Evolutionary conservation across 805 yeast species (phyloP).

Genomic region (Candida bentonensis): DNA sequence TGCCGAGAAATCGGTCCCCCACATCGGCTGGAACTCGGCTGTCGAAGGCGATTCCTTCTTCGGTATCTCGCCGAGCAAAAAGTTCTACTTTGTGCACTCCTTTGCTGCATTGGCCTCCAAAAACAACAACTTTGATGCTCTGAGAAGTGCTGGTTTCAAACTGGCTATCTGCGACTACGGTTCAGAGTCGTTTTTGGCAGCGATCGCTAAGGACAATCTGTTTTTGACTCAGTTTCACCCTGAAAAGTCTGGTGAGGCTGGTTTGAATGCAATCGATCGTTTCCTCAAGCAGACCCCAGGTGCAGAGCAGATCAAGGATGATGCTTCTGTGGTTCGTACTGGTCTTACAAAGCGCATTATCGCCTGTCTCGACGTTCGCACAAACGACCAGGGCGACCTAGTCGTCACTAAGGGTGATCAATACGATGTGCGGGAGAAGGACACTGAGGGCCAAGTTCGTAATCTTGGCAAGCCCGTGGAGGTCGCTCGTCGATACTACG

Average conservation of each 20-base stretch:
- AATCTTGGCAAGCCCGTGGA: conserved; percentile 95
- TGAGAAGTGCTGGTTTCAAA: conserved; percentile 45
- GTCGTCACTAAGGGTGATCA: conserved; percentile 99
- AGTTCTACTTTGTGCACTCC: conserved; percentile 92
- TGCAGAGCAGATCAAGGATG: conserved; percentile 6
- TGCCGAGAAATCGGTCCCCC: conserved; percentile 72
- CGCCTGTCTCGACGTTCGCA: conserved; percentile 94
- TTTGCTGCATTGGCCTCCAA: conserved; percentile 41
- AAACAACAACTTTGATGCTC: conserved; percentile 15
- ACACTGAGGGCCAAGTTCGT: conserved; percentile 50
- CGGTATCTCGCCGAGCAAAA: conserved; percentile 49
- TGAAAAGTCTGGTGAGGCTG: conserved; percentile 92
- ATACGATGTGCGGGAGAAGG: conserved; percentile 85
- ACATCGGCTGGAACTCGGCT: conserved; percentile 84
- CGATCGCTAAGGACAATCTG: conserved; percentile 59
- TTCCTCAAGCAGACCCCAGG: conserved; percentile 42
- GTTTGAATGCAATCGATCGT: conserved; percentile 58
- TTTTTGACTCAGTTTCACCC: conserved; percentile 98
- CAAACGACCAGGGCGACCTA: conserved; percentile 86
- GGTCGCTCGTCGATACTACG: conserved; percentile 76
- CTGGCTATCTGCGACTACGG: conserved; percentile 65
- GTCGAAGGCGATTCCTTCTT: conserved; percentile 27
- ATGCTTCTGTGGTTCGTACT: conserved; percentile 7
- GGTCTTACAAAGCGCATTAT: conserved; percentile 85
- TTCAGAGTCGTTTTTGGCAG: conserved; percentile 67